Evolutionary conservation across 2,329 filamentous ascomycete genomes (phyloP).

Genomic region (Ophiostoma ips): DNA sequence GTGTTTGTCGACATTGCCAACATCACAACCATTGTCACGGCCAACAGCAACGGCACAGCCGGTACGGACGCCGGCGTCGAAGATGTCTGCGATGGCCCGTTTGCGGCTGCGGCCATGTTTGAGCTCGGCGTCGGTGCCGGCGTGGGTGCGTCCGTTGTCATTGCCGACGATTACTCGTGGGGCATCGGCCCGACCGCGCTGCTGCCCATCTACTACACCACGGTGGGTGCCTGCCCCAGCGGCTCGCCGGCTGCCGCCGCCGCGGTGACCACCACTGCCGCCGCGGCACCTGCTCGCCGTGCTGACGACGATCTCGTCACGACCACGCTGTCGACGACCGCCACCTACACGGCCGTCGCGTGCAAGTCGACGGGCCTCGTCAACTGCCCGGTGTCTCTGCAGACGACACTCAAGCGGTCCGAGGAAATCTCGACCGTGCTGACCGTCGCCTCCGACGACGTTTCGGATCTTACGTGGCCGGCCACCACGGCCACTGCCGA

Average conservation of each 20-base stretch:
- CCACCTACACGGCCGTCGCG: conserved; percentile 29
- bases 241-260: background rate
- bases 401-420: conserved; percentile 25
- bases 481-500: conserved; percentile 20
- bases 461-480: conserved; percentile 24
- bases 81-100: background rate
- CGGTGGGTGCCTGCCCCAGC: background rate
- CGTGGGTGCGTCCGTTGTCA: background rate
- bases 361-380: conserved; percentile 29
- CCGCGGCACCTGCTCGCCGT: background rate
- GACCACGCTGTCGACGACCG: conserved; percentile 26
- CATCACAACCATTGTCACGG: background rate
- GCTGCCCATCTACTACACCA: background rate
- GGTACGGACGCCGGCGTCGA: conserved; percentile 1
- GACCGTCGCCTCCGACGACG: conserved; percentile 9
- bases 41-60: conserved; percentile 11
- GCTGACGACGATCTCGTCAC: background rate
- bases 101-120: background rate
- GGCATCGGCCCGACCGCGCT: background rate
- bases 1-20: background rate
- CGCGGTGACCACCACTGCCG: background rate
- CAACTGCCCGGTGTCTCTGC: conserved; percentile 37
- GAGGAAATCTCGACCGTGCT: conserved; percentile 25
- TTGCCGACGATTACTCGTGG: background rate
- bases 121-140: conserved; percentile 12